Evolutionary conservation across 2,329 filamentous ascomycete genomes (phyloP).

Genomic region (Aotearoamyces nothofagi): DNA sequence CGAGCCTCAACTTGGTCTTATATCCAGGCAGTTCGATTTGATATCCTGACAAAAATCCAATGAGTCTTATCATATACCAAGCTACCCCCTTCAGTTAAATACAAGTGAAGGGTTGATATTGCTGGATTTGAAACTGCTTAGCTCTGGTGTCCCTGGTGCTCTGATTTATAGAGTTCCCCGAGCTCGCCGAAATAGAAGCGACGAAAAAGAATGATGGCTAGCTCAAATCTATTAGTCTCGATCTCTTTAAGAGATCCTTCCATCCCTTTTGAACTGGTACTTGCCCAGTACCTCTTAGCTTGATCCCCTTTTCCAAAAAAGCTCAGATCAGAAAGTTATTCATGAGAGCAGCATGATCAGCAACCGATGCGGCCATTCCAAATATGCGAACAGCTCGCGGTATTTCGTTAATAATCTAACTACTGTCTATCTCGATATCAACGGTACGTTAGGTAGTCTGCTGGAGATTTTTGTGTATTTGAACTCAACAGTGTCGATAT

Average conservation of each 20-base stretch:
- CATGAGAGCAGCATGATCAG: slow-evolving; percentile 26
- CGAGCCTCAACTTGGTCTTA: background rate
- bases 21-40: background rate
- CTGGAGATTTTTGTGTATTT: slow-evolving; percentile 42
- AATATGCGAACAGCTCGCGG: slow-evolving; percentile 34
- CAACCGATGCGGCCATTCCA: slow-evolving; percentile 43
- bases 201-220: slow-evolving; percentile 67
- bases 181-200: slow-evolving; percentile 61
- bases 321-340: slow-evolving; percentile 53
- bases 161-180: slow-evolving; percentile 41
- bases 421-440: slow-evolving; percentile 48
- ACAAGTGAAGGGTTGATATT: background rate
- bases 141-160: background rate
- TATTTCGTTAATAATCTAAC: slow-evolving; percentile 40
- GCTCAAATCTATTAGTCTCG: slow-evolving; percentile 53
- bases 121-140: background rate
- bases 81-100: background rate
- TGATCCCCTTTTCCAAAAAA: slow-evolving; percentile 49
- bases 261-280: slow-evolving; percentile 64
- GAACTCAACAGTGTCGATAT: slow-evolving; percentile 47
- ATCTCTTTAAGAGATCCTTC: slow-evolving; percentile 57
- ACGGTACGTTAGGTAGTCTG: slow-evolving; percentile 37
- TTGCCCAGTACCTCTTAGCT: slow-evolving; percentile 48
- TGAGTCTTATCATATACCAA: background rate
- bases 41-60: too few relatives aligned